Evolutionary conservation across 371 early-diverging fungal species (phyloP).

Genomic region (Thermomucor indicae-seudaticae): DNA sequence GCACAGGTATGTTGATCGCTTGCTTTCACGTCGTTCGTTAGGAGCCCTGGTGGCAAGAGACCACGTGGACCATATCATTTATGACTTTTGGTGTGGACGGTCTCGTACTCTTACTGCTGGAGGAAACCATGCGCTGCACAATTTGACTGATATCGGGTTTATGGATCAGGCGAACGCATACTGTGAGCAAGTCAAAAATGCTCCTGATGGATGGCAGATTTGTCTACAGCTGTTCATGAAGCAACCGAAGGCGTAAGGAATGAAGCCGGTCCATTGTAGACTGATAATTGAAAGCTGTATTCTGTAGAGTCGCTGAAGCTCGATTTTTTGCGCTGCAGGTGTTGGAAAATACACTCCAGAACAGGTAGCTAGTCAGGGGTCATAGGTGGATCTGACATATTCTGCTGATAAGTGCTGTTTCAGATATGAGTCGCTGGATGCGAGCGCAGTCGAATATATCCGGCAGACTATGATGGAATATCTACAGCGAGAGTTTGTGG

Average conservation of each 20-base stretch:
- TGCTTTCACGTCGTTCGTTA: background rate
- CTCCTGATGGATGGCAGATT: slow-evolving; percentile 84
- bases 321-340: slow-evolving; percentile 86
- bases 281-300: background rate
- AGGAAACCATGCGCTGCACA: too few species aligned
- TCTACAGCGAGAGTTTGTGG: slow-evolving; percentile 60
- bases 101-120: too few species aligned
- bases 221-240: slow-evolving; percentile 77
- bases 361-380: slow-evolving; percentile 35
- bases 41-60: too few species aligned
- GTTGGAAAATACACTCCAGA: slow-evolving; percentile 70
- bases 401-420: background rate
- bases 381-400: background rate
- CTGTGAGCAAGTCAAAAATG: slow-evolving; percentile 77
- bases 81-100: too few species aligned
- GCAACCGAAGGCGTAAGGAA: slow-evolving; percentile 67
- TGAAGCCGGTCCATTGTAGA: background rate
- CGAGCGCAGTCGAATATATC: slow-evolving; percentile 51
- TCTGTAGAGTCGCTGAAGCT: slow-evolving; percentile 67
- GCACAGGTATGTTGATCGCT: slow-evolving; percentile 55
- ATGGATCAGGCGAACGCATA: slow-evolving; percentile 75
- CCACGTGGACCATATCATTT: too few species aligned
- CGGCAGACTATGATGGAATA: slow-evolving; percentile 73
- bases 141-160: too few species aligned
- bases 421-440: slow-evolving; percentile 55